Base-by-base conservation (phyloP, 2,329 filamentous ascomycete genomes). In the Beauveria caledonica region DNA sequence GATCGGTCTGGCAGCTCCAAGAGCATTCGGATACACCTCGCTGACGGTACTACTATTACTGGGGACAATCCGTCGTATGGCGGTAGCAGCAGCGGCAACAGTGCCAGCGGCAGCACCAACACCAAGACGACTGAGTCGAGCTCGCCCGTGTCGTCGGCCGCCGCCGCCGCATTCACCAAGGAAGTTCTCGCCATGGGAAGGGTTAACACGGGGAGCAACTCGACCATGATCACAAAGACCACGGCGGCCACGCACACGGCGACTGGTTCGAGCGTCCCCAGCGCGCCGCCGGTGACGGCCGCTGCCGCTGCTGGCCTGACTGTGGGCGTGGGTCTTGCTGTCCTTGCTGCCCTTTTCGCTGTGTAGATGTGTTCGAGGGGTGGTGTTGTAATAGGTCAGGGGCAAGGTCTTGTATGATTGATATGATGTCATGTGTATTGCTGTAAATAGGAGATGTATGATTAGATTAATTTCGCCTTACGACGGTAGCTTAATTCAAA, bases 1-100 rank as follows among this genome's bases (percentile, higher is more conserved):
- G 76, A 77, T 62, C 70, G 71, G 39, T 71, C 75, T 25, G 78
- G 78, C 56, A 72, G 68, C 19, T 75, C 71, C 67, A 42, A 72
- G 59, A 78, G 75, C 70, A 80, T 80, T 67, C 64, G 71, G 56
- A 68, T 77, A 27, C 57, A 51, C 51, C 48, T 64, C 21, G 39
- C 10, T 13, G 52, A 50, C 10, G 60, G 60, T 23, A 23, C 27
- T 10, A 39, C 23, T 19, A 21, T 17, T n/a, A 15, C 33, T 1
- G 45, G 5, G 17, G 56, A 44, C 17, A 29, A 3, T 21, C 23
- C 21, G 2, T 44, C 53, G 29, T 36, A 44, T 13, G 40, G 44
- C 44, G 23, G 27, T 19, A 39, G 15, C 19, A 29, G 33, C 19
- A 39, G 10, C 25, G 44, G 17, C 23, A 17, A 1, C 15, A 11